phyloP scores from a whole-genome alignment of 2,329 filamentous ascomycete genomes.

The Aurifilum marmelostoma region DNA sequence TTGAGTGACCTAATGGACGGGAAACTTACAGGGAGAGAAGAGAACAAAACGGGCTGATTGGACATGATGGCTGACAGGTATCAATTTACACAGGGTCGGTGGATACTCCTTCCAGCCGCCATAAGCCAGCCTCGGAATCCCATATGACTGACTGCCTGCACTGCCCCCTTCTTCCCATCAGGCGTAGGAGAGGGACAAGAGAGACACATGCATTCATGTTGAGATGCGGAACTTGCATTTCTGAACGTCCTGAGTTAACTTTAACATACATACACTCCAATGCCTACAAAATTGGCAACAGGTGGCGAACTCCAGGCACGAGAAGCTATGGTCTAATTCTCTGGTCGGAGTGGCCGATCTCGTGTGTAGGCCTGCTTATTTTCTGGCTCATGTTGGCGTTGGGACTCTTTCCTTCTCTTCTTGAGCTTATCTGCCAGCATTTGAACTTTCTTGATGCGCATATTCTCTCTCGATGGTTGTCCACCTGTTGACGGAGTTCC shows the following conservation, averaged over 20 bases:
- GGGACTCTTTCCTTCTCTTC: background rate
- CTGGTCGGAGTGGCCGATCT: background rate
- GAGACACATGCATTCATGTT: background rate
- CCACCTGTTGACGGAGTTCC: background rate
- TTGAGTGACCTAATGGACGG: background rate
- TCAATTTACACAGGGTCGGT: background rate
- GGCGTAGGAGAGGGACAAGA: background rate
- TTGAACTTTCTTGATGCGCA: background rate
- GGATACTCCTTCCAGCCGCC: background rate
- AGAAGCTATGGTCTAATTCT: background rate
- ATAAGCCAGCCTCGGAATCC: background rate
- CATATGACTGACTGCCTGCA: background rate
- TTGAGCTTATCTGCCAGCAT: background rate
- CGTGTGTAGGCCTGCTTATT: background rate
- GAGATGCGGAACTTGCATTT: background rate
- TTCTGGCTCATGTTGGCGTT: background rate
- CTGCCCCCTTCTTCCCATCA: background rate
- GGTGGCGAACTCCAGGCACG: background rate
- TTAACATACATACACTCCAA: background rate
- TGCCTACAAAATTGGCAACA: background rate
- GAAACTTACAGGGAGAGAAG: background rate
- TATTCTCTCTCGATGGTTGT: background rate
- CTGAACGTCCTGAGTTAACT: background rate
- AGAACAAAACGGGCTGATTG: background rate
- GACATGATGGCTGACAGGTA: background rate